Evolutionary conservation across 2,329 filamentous ascomycete genomes (phyloP).

Genomic region (Zasmidium citrigriseum): DNA sequence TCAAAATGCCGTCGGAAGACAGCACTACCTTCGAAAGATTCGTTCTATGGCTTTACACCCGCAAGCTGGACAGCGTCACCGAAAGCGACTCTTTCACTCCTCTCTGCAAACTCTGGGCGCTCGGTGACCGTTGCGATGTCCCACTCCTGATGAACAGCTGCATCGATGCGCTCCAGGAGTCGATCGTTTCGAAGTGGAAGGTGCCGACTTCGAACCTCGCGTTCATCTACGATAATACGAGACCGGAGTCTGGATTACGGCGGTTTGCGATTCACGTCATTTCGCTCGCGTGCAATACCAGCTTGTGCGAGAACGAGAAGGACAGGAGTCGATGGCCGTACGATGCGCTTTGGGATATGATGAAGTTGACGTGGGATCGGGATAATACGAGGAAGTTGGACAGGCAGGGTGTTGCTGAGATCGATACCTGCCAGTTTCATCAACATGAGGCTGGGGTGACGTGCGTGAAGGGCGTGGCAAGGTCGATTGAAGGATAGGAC

Average conservation of each 20-base stretch:
- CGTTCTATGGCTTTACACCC: slow-evolving; percentile 15
- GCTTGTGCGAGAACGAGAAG: neutral
- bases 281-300: neutral
- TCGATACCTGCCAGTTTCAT: slow-evolving; percentile 6
- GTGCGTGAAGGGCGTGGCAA: slow-evolving; percentile 1
- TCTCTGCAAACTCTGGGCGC: slow-evolving; percentile 7
- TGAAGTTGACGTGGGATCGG: neutral
- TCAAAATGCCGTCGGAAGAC: slow-evolving; percentile 12
- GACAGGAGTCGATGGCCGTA: neutral
- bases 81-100: neutral
- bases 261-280: neutral
- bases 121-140: slow-evolving; percentile 14
- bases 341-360: slow-evolving; percentile 2
- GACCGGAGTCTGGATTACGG: neutral
- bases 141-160: slow-evolving; percentile 15
- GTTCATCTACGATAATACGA: slow-evolving; percentile 11
- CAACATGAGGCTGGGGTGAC: slow-evolving; percentile 6
- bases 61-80: neutral
- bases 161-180: neutral
- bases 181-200: neutral
- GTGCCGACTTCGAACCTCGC: neutral
- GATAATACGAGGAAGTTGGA: neutral
- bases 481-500: neutral
- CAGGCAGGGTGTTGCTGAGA: neutral
- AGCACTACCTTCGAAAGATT: slow-evolving; percentile 11